Base-by-base conservation (phyloP, 257 asterid genomes). In the Sherardia arvensis region DNA sequence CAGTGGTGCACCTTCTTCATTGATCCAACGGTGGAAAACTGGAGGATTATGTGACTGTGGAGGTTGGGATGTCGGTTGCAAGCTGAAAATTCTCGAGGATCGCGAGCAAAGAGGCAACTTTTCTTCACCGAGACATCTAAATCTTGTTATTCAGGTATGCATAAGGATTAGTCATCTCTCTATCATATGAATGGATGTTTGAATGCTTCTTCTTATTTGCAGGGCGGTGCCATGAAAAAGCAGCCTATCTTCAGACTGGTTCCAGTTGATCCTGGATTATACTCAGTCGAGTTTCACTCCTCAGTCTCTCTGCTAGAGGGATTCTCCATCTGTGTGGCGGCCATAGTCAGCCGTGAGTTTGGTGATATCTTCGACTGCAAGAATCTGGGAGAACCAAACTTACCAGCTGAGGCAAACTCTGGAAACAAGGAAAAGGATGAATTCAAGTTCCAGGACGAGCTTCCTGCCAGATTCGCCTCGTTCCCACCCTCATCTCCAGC, bases 51-150 rank as follows among this genome's bases (percentile, higher is more conserved):
- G 99, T 73, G 99, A 93, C 73, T 93, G 99, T 75, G 99, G 95
- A 69, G 99, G 99, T 28, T 93, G 99, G 99, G 99, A 93, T 66
- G 76, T 84, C 2, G 99, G 99, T 67, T 93, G 99, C 91, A 87
- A 84, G 83, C 83, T 93, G 49, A 80, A 79, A 61, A 60, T 93
- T 54, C 96, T 93, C 22, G 33, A 76, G 28, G 79, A 85, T 64
- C 45, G 65, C 38, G 67, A 76, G 26, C 73, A 75, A 71, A 71
- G 49, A 53, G 45, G 71, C 71, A 73, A 61, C 47, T 60, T 15
- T 34, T 33, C 38, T 56, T 77, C 54, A 62, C 69, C 70, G 30
- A 86, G 81, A 69, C 73, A 65, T 26, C 30, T 81, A 65, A 75
- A 68, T 71, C 89, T 92, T 72, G 81, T 74, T 69, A 29, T 71